These are phyloP conservation scores for Boletus coccyginus DNA, from an alignment of 768 basidiomycete genomes.

Conservation along the genomic window DNA sequence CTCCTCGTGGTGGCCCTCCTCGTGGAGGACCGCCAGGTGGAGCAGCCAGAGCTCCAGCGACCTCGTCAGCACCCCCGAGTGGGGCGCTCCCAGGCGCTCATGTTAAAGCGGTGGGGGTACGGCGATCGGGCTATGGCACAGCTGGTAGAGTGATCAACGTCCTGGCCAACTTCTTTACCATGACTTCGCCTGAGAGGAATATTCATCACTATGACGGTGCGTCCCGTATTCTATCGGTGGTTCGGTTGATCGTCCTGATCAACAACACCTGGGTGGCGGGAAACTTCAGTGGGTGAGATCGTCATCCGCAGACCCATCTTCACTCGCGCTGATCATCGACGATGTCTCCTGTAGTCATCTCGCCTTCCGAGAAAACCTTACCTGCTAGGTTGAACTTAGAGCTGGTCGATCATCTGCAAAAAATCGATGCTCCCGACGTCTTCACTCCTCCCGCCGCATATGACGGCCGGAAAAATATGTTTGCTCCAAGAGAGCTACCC, in stretches of 20 bases:
- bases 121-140: conserved; percentile 60
- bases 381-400: conserved; percentile 70
- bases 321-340: conserved; percentile 10
- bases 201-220: conserved; percentile 81
- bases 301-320: background rate
- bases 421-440: conserved; percentile 51
- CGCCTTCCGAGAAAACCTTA: conserved; percentile 64
- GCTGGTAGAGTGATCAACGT: conserved; percentile 47
- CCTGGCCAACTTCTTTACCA: conserved; percentile 60
- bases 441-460: conserved; percentile 76
- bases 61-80: conserved; percentile 31
- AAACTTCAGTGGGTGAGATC: conserved; percentile 21
- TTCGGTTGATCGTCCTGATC: conserved; percentile 22
- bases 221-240: conserved; percentile 33
- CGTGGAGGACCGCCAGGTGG: conserved; percentile 27
- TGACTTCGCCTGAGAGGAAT: conserved; percentile 55
- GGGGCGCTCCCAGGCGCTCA: conserved; percentile 33
- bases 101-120: conserved; percentile 61
- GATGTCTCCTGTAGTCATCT: conserved; percentile 46
- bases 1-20: conserved; percentile 23
- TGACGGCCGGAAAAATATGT: conserved; percentile 79
- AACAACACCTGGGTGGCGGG: background rate
- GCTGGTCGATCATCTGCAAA: conserved; percentile 63
- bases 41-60: conserved; percentile 9
- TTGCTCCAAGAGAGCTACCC: conserved; percentile 57